Base-by-base conservation (phyloP, 805 yeast species). In the Wickerhamomyces pijperi region DNA sequence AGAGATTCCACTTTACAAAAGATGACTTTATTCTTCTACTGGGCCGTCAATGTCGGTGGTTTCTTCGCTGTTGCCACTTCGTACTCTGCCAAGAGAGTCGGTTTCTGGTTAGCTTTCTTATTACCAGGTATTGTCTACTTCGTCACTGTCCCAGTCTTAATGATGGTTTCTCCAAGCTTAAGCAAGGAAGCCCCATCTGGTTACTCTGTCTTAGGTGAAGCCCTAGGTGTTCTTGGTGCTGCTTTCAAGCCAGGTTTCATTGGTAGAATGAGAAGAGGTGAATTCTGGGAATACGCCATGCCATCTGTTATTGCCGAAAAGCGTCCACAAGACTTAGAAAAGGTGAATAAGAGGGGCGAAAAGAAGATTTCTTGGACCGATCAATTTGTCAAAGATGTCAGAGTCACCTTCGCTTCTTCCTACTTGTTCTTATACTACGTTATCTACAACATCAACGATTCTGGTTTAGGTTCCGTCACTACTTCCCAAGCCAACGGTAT, bases 21-120 rank as follows among this genome's bases (percentile, higher is more conserved):
- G 50, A 76, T 82, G 44, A 82, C 82, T 55, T 76, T 80, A 79
- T 65, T 77, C 44, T 83, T 82, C 61, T 83, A 83, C 60, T 65
- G 81, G 60, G 73, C 81, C 69, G 76, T 82, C 55, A 83, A 83
- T 60, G 59, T 81, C 42, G 94, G 94, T 42, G 71, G 86, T 6
- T 65, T 83, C 47, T 72, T 85, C 14, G 79, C 82, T 38, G 70
- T 83, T 47, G 88, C 85, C 34, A 82, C 92, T 35, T 78, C 88
- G 6, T 78, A 78, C 60, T 59, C 79, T 56, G 94, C 83, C 59
- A 54, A 62, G 28, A 65, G 72, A 42, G 69, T 72, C 36, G 90
- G 83, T 19, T 76, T 73, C 59, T 76, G 81, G 80, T 78, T 85
- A 23, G 88, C 92, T 21, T 83, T 67, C 63, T 60, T 81, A 48